A percentile compares a stretch with the other conserved stretches of the same genome.
These are phyloP conservation scores for Pythium apleroticum DNA, from an alignment of 352 stramenopile species.

Conservation along the genomic window DNA sequence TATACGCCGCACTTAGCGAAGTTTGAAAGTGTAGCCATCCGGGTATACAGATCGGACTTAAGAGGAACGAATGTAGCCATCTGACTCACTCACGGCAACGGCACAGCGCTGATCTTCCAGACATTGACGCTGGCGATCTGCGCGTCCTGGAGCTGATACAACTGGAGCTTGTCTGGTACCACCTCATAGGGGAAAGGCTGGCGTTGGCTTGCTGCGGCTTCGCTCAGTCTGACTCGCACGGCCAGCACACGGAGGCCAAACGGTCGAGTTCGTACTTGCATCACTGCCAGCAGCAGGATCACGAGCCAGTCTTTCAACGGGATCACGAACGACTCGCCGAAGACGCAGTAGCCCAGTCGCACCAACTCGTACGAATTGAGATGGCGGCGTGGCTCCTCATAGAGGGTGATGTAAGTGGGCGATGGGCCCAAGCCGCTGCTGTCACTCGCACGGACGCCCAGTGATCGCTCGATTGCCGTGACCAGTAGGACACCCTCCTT, in stretches of 20 bases:
- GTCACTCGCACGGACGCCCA: constrained; percentile 1
- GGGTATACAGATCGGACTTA: background rate
- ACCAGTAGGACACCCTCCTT: background rate
- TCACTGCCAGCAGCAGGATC: constrained; percentile 9
- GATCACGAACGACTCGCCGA: background rate
- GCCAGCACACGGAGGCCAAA: background rate
- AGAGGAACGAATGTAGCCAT: background rate
- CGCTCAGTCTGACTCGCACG: background rate
- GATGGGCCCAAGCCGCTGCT: background rate
- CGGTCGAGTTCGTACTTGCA: background rate
- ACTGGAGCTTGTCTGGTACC: background rate
- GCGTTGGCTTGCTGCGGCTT: background rate
- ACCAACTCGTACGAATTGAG: constrained; percentile 6
- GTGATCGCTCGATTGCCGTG: background rate
- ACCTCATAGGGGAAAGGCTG: background rate
- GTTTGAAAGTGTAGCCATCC: background rate
- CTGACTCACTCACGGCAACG: background rate
- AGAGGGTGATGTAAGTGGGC: background rate
- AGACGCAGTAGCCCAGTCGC: constrained; percentile 11
- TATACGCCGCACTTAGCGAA: background rate
- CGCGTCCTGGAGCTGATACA: background rate
- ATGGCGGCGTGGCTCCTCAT: no score
- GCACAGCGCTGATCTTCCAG: background rate
- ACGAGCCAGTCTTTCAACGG: constrained; percentile 12
- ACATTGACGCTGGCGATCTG: background rate